Evolutionary conservation across 306 rosid species (phyloP), one percentile per base, ranked within the genome.

Genomic region (Hippophae gyantsensis): DNA sequence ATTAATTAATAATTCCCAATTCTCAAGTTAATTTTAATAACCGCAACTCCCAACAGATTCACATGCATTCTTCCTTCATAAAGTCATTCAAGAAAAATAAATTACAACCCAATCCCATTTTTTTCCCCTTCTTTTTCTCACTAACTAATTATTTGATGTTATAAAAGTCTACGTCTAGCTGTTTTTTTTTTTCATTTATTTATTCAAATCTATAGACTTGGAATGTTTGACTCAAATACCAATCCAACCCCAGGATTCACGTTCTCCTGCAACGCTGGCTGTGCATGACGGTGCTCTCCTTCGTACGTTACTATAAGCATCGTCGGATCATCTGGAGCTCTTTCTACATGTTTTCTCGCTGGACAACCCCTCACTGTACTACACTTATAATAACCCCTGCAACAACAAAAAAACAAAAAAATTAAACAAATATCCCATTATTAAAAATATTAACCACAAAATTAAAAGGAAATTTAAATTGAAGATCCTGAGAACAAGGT

Each of bases 331-430:
- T 82, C 88, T 8, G 78, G 72, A 0, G 83, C 95, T 14, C 97
- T 65, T 78, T 89, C 97, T 78, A 89, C 97, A 77, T 84, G 97
- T 60, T 89, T 89, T 76, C 92, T 86, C 52, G 97, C 97, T 23
- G 97, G 97, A 42, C 97, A 89, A 9, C 82, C 84, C 51, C 92
- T 79, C 53, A 86, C 67, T 3, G 87, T 79, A 32, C 97, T 89
- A 32, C 97, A 89, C 80, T 78, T 89, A 32, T 89, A 89, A 57
- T 89, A 89, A 0, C 95, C 97, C 60, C 97, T 89, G 78, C 47
- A 6, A 8, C 10, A 51, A 9, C 54, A 45, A 12, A 3, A 10
- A n/a, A n/a, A n/a, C n/a, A n/a, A 13, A 1, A 49, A 12, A 49
- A n/a, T 3, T 5, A 49, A 0, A 12, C 14, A 3, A 49, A 49